Conservation (phyloP, 441 rosid species). For the Croton laevigatus region DNA sequence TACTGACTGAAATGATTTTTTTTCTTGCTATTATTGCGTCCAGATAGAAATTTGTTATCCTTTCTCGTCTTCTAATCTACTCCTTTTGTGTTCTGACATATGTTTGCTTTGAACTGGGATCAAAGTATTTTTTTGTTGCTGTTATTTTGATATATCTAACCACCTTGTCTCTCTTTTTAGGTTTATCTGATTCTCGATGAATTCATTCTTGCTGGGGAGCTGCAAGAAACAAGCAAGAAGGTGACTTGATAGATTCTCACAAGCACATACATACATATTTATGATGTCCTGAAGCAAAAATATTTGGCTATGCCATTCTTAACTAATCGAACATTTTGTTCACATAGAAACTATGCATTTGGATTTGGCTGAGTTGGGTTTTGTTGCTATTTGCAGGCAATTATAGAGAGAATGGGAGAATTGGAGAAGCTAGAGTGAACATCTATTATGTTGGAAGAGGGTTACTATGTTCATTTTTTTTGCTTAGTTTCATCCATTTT, state of each 20-base stretch:
- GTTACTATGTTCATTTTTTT: constrained; percentile 12
- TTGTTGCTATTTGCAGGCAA: constrained; percentile 54
- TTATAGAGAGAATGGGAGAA: constrained; percentile 93
- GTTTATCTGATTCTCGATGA: constrained; percentile 95
- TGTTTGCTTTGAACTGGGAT: background rate
- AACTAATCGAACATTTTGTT: background rate
- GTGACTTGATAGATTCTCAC: constrained; percentile 26
- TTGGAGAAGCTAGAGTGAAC: constrained; percentile 85
- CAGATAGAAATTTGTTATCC: background rate
- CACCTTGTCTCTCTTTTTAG: constrained; percentile 29
- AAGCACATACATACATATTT: background rate
- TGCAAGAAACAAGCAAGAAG: constrained; percentile 99
- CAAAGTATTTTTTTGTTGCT: background rate
- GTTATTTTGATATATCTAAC: background rate
- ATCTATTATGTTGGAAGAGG: constrained; percentile 13
- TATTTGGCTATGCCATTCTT: too few species aligned
- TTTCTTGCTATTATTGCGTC: background rate
- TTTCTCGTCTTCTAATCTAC: background rate
- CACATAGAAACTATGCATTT: background rate
- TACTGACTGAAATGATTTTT: background rate
- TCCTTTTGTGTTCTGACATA: background rate
- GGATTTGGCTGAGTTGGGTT: background rate
- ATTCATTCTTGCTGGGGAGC: constrained; percentile 98
- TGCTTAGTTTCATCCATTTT: background rate
- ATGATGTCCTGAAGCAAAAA: too few species aligned